Conservation (phyloP, 2,329 filamentous ascomycete genomes). For the Mollisia scopiformis region DNA sequence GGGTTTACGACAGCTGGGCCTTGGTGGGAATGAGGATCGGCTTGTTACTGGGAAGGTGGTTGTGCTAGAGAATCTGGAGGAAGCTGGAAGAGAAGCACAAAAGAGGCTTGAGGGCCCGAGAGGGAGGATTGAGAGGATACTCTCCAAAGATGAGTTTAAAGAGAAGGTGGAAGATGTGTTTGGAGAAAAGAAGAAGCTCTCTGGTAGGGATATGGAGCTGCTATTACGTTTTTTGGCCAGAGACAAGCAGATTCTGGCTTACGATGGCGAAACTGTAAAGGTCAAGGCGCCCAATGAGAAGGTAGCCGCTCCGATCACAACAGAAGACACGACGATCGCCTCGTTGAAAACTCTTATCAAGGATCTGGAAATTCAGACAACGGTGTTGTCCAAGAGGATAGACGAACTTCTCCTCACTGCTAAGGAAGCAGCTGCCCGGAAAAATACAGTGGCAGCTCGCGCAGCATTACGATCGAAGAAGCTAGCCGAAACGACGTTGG, state of each 20-base stretch:
- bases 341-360: slow-evolving; percentile 79
- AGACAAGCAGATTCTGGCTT: slow-evolving; percentile 62
- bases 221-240: slow-evolving; percentile 71
- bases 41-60: slow-evolving; percentile 67
- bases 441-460: slow-evolving; percentile 76
- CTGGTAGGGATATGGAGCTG: slow-evolving; percentile 68
- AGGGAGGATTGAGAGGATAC: slow-evolving; percentile 66
- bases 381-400: slow-evolving; percentile 67
- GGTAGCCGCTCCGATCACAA: slow-evolving; percentile 57
- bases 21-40: slow-evolving; percentile 57
- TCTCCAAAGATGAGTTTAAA: slow-evolving; percentile 67
- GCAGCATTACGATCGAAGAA: slow-evolving; percentile 84
- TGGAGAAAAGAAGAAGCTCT: slow-evolving; percentile 52
- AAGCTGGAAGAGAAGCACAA: slow-evolving; percentile 57
- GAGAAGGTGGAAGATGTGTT: slow-evolving; percentile 58
- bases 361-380: slow-evolving; percentile 74
- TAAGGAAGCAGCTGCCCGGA: slow-evolving; percentile 69
- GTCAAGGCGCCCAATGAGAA: slow-evolving; percentile 62
- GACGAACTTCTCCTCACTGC: slow-evolving; percentile 66
- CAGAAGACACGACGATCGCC: slow-evolving; percentile 81
- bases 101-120: slow-evolving; percentile 44
- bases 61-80: slow-evolving; percentile 64
- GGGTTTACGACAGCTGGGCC: slow-evolving; percentile 72
- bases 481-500: slow-evolving; percentile 73
- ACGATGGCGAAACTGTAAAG: slow-evolving; percentile 73